A percentile compares a stretch with the other conserved stretches of the same genome.
phyloP scores from a whole-genome alignment of 306 rosid genomes.

The Lotus japonicus region DNA sequence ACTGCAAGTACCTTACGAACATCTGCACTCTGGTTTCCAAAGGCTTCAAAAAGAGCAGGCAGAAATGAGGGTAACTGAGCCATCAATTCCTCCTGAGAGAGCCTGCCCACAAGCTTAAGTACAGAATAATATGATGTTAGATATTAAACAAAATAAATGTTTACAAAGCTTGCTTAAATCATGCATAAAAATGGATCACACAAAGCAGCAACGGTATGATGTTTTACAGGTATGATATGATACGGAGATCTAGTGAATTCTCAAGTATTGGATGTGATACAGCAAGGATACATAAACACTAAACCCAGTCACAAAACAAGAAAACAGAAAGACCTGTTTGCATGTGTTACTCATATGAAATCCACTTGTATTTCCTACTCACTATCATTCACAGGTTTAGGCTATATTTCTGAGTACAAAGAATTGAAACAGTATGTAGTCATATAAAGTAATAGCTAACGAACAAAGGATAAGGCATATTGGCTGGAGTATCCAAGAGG shows the following conservation, averaged over 20 bases:
- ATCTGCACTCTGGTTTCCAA: constrained; percentile 96
- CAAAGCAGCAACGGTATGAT: not conserved
- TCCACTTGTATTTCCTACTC: not conserved
- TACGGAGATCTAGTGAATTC: not conserved
- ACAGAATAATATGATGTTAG: constrained; percentile 7
- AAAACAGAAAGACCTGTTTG: not conserved
- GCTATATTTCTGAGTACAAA: not conserved
- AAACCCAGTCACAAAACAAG: constrained; percentile 5
- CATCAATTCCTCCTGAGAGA: constrained; percentile 89
- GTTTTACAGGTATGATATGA: not conserved
- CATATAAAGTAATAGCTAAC: not conserved
- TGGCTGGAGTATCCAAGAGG: not conserved
- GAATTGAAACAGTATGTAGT: not conserved
- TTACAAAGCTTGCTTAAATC: constrained; percentile 6
- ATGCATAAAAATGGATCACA: not conserved
- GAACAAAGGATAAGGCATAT: not conserved
- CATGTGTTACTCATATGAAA: not conserved
- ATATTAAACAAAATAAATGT: not conserved
- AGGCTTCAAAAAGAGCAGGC: constrained; percentile 95
- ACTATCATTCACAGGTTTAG: not conserved
- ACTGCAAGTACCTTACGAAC: constrained; percentile 77
- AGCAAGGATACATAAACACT: not conserved
- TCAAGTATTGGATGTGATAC: not conserved
- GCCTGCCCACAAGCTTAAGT: constrained; percentile 81
- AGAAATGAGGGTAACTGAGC: constrained; percentile 82